Conservation (phyloP, 306 rosid species). For the Crataegus laevigata region DNA sequence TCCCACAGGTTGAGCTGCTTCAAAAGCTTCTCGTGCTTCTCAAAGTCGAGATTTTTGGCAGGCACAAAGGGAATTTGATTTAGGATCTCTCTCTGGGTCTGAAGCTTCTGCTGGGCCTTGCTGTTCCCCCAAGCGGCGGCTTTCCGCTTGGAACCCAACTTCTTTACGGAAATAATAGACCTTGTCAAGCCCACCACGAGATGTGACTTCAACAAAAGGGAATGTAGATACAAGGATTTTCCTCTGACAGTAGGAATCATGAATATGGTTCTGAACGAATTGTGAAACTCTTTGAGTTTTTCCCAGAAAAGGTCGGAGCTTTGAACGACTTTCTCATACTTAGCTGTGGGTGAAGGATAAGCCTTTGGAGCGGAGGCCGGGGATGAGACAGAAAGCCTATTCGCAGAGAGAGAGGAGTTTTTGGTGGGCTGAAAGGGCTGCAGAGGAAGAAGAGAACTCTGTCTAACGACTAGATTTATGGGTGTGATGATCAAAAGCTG, state of each 20-base stretch:
- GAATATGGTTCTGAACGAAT: conserved; percentile 38
- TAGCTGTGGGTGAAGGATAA: conserved; percentile 56
- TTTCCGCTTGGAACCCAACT: not conserved
- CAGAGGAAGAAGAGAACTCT: conserved; percentile 15
- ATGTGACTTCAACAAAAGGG: conserved; percentile 73
- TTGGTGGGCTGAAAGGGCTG: conserved; percentile 11
- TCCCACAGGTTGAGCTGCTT: conserved; percentile 76
- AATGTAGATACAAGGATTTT: conserved; percentile 57
- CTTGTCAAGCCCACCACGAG: conserved; percentile 81
- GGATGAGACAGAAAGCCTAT: conserved; percentile 19
- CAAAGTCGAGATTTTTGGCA: conserved; percentile 47
- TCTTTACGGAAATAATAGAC: no score
- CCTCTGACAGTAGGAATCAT: conserved; percentile 73
- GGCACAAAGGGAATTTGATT: conserved; percentile 69
- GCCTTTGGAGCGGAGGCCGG: conserved; percentile 6
- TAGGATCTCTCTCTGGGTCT: conserved; percentile 41
- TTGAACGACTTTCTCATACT: conserved; percentile 40
- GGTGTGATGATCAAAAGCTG: no score
- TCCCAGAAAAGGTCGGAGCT: conserved; percentile 51
- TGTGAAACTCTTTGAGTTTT: conserved; percentile 60
- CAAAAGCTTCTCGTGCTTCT: conserved; percentile 48
- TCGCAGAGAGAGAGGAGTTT: conserved; percentile 7
- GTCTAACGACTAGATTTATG: no score
- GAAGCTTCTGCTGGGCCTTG: conserved; percentile 35
- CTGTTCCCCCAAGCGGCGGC: not conserved